Evolutionary conservation across 768 basidiomycete genomes (phyloP).

Genomic region (Favolaschia claudopus): DNA sequence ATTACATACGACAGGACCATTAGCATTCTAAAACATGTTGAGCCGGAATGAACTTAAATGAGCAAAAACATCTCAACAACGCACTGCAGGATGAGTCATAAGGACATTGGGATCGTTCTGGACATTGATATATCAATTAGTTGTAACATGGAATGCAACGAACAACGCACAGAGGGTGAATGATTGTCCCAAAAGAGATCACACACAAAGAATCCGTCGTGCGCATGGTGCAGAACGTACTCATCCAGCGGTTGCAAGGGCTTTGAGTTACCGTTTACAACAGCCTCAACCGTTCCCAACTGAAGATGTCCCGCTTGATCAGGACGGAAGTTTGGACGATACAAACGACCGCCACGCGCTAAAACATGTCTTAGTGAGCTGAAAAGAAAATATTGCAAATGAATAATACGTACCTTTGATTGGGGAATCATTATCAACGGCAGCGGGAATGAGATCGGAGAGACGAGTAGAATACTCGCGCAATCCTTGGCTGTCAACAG

Average conservation of each 20-base stretch:
- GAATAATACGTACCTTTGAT: slow-evolving; percentile 1
- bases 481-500: not conserved
- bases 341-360: slow-evolving; percentile 2
- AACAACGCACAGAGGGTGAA: too few relatives aligned
- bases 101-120: too few relatives aligned
- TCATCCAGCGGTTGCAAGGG: not conserved
- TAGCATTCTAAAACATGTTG: too few relatives aligned
- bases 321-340: slow-evolving; percentile 1
- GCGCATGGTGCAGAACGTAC: not conserved
- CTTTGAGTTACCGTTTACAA: not conserved
- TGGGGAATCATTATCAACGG: not conserved
- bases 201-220: not conserved
- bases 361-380: not conserved
- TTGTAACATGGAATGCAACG: too few relatives aligned
- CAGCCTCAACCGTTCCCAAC: not conserved
- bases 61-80: too few relatives aligned
- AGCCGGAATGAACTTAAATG: too few relatives aligned
- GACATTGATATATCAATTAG: too few relatives aligned
- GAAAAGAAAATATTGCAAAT: not conserved
- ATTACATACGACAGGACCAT: too few relatives aligned
- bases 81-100: too few relatives aligned
- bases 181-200: slow-evolving; percentile 6
- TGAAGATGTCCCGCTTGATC: not conserved
- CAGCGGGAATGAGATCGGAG: slow-evolving; percentile 5
- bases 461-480: not conserved